These are phyloP conservation scores for Colletotrichum sansevieriae DNA, from an alignment of 2,329 filamentous ascomycete species.

Conservation along the genomic window DNA sequence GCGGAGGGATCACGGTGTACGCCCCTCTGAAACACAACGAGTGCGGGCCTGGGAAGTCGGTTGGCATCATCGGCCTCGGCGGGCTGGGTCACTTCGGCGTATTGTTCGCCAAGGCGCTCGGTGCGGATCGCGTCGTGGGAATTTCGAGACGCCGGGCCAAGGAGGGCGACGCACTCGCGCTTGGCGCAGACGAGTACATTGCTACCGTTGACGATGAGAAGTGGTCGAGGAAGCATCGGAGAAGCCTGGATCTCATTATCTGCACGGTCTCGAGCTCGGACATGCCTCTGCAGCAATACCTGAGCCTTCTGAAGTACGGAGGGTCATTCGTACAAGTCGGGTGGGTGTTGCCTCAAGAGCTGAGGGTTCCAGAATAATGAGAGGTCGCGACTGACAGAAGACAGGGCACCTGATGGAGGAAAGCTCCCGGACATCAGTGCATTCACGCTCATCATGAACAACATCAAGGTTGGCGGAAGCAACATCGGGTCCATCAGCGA, in stretches of 20 bases:
- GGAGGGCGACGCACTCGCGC: constrained; percentile 65
- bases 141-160: constrained; percentile 68
- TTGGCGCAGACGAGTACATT: constrained; percentile 68
- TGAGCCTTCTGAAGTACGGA: constrained; percentile 69
- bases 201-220: constrained; percentile 62
- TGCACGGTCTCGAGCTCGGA: constrained; percentile 64
- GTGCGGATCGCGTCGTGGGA: constrained; percentile 70
- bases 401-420: constrained; percentile 68
- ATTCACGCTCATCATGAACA: constrained; percentile 69
- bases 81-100: constrained; percentile 78
- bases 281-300: constrained; percentile 75
- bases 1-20: constrained; percentile 77
- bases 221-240: constrained; percentile 66
- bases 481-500: constrained; percentile 57
- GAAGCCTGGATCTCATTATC: constrained; percentile 70
- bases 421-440: constrained; percentile 60
- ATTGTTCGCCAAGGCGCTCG: constrained; percentile 76
- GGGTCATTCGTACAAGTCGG: constrained; percentile 75
- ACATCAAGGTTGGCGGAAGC: constrained; percentile 60
- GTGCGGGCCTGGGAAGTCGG: constrained; percentile 75
- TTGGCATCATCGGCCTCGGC: constrained; percentile 77
- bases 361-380: constrained; percentile 8
- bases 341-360: constrained; percentile 47
- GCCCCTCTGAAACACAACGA: constrained; percentile 73
- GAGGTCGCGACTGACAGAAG: background rate